Percentiles rank a stretch among this genome's conserved stretches.
These are phyloP conservation scores for Verruconis gallopava DNA, from an alignment of 2,329 filamentous ascomycete species.

Conservation along the genomic window DNA sequence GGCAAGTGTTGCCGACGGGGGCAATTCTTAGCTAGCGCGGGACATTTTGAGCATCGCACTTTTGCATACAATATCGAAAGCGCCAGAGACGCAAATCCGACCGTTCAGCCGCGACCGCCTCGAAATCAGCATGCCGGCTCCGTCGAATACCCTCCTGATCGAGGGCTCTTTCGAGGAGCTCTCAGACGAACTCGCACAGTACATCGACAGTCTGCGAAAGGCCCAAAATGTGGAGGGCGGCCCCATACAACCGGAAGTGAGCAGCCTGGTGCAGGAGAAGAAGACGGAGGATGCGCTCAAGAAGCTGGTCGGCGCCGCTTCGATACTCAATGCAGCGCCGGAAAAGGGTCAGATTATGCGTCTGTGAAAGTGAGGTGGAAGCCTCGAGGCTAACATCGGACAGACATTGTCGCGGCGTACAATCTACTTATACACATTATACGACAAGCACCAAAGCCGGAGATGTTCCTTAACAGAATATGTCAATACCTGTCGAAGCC, in stretches of 20 bases:
- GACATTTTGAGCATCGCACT: no score
- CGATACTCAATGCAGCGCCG: constrained; percentile 66
- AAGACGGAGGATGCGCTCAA: constrained; percentile 76
- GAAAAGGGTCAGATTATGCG: constrained; percentile 53
- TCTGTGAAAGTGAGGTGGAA: constrained; percentile 10
- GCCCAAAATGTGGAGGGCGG: constrained; percentile 38
- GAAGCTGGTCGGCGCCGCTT: constrained; percentile 73
- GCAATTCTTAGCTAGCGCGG: no score
- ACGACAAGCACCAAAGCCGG: constrained; percentile 61
- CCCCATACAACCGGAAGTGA: constrained; percentile 47
- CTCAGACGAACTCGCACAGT: constrained; percentile 85
- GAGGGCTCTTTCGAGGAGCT: constrained; percentile 92
- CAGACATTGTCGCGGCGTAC: constrained; percentile 87
- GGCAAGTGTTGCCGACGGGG: no score
- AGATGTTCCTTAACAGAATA: constrained; percentile 75
- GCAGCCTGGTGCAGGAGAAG: constrained; percentile 53
- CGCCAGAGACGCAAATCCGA: no score
- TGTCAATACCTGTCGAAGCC: constrained; percentile 84
- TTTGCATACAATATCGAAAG: no score
- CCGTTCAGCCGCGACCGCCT: no score
- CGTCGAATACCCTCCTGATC: constrained; percentile 54
- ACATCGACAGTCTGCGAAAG: constrained; percentile 73
- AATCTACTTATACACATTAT: constrained; percentile 94
- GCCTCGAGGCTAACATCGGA: constrained; percentile 9
- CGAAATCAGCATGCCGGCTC: constrained; percentile 47